phyloP scores from a whole-genome alignment of 139 green algal genomes.

The Mychonastes homosphaera region DNA sequence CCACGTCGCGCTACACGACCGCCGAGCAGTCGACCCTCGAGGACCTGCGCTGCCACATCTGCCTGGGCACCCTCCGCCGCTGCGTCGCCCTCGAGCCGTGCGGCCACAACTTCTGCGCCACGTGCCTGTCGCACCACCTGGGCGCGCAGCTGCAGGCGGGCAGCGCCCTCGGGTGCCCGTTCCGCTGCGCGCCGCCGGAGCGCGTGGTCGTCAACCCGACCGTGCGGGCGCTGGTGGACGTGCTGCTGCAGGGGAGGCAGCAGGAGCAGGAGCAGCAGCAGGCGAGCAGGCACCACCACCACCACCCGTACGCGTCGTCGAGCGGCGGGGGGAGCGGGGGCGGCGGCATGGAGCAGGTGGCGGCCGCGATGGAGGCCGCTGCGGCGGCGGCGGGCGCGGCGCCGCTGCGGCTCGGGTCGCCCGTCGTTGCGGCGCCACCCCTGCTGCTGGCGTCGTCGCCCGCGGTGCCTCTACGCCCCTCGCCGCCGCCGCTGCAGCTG shows the following conservation, averaged over 20 bases:
- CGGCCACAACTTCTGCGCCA: constrained; percentile 59
- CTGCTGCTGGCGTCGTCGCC: too few relatives aligned
- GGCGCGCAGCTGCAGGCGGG: constrained; percentile 34
- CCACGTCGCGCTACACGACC: constrained; percentile 46
- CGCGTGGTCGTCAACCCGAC: constrained; percentile 44
- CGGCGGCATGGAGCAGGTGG: background rate
- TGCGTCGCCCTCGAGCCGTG: constrained; percentile 58
- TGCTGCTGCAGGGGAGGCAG: constrained; percentile 5
- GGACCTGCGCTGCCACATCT: constrained; percentile 61
- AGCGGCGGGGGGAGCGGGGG: too few relatives aligned
- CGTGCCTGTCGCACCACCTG: constrained; percentile 53
- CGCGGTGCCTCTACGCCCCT: too few relatives aligned
- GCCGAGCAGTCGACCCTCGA: constrained; percentile 40
- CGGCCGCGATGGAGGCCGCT: too few relatives aligned
- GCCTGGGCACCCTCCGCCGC: constrained; percentile 33
- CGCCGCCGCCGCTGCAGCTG: too few relatives aligned
- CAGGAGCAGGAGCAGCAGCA: background rate
- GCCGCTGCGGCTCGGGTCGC: too few relatives aligned
- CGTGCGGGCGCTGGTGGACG: constrained; percentile 38
- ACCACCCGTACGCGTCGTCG: too few relatives aligned
- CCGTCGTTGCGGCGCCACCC: too few relatives aligned
- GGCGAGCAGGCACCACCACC: background rate
- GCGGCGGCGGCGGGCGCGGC: too few relatives aligned
- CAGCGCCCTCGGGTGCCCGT: constrained; percentile 30
- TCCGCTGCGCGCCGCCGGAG: constrained; percentile 36